phyloP scores from a whole-genome alignment of 2,329 filamentous ascomycete genomes.

The Colletotrichum acutatum region DNA sequence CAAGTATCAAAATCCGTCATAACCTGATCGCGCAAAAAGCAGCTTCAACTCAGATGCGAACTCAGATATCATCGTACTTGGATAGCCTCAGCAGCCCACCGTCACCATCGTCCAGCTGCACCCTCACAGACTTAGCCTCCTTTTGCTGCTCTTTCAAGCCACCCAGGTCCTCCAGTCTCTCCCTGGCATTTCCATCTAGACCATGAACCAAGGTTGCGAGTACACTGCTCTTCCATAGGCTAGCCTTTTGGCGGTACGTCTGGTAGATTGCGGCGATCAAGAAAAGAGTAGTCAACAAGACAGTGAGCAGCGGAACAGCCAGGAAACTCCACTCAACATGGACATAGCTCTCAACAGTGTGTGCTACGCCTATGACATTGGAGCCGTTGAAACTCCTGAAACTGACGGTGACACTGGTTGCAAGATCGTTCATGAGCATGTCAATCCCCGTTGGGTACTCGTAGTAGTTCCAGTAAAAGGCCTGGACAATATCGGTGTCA shows the following conservation, averaged over 20 bases:
- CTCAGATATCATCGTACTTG: conserved; percentile 21
- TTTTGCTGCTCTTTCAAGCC: conserved; percentile 40
- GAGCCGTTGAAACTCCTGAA: conserved; percentile 45
- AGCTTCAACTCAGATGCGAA: neutral
- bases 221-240: conserved; percentile 49
- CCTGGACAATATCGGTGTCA: conserved; percentile 50
- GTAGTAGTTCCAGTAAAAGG: conserved; percentile 54
- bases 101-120: conserved; percentile 41
- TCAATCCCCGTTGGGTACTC: conserved; percentile 46
- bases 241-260: conserved; percentile 39
- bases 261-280: conserved; percentile 41
- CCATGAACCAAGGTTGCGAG: conserved; percentile 49
- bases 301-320: conserved; percentile 44
- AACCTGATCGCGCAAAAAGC: no score
- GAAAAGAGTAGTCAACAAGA: conserved; percentile 44
- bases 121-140: conserved; percentile 40
- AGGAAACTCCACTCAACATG: conserved; percentile 50
- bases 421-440: conserved; percentile 47
- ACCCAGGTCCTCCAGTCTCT: conserved; percentile 37
- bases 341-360: conserved; percentile 45
- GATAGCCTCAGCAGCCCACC: conserved; percentile 31
- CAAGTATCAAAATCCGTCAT: neutral
- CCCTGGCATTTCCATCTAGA: conserved; percentile 43
- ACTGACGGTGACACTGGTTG: conserved; percentile 47
- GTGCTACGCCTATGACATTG: conserved; percentile 42